Base-by-base conservation (phyloP, 495 filamentous ascomycete genomes). In the Aspergillus nidulans region DNA sequence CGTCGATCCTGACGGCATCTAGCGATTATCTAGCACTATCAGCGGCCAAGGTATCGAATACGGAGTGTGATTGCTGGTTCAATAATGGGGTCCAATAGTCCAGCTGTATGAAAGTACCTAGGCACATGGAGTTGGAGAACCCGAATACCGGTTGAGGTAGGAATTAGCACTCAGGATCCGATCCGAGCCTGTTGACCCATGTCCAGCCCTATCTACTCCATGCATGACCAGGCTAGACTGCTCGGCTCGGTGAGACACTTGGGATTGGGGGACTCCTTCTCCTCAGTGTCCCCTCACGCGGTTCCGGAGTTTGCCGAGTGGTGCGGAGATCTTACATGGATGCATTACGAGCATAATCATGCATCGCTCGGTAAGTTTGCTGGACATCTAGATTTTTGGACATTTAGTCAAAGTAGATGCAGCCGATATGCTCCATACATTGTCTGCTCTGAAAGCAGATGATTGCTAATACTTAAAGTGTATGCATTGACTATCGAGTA, bases 261-360 rank as follows among this genome's bases (percentile, higher is more conserved):
- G 19, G n/a, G 39, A 41, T 13, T 8, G 19, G n/a, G 39, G 15
- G 19, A 18, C 10, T 18, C 19, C n/a, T 19, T 41, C n/a, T 41
- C 39, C 39, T 19, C 19, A 21, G 9, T 36, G 3, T 8, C 55
- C 40, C 40, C 55, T 44, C 40, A 43, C 41, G 30, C 26, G 34
- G 28, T 55, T 44, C 59, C 55, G 54, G 55, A 55, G 47, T 48
- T 55, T 58, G 46, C 57, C 57, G 57, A 32, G 23, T 4, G 15
- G 32, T 49, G 47, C 47, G 47, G 47, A 49, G 47, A 39, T 25
- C 26, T 21, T 46, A 4, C 15, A 46, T 23, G 19, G 5, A 6
- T 19, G 25, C 18, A 30, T 13, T 25, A 18, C 36, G 30, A 34
- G 30, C 15, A 12, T 34, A 34, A 28, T n/a, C n/a, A n/a, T n/a